Evolutionary conservation across 208 protist species (phyloP).

Genomic region (Lotmaria passim): DNA sequence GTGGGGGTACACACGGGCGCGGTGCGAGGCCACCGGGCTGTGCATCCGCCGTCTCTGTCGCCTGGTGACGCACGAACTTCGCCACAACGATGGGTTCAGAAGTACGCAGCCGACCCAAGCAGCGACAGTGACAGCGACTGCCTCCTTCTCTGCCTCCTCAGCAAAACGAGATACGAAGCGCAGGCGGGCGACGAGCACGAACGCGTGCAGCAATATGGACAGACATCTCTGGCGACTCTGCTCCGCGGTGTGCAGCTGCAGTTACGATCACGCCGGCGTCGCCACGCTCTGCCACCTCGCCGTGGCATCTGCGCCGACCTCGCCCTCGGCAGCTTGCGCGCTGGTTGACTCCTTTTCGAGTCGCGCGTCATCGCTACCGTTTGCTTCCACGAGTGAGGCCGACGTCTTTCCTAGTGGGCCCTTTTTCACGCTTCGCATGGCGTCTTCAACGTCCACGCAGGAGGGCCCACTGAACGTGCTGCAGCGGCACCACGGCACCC

Average conservation of each 20-base stretch:
- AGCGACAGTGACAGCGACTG: not conserved
- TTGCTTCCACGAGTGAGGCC: too few relatives aligned
- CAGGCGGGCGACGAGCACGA: too few relatives aligned
- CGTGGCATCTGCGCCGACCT: not conserved
- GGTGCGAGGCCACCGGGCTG: not conserved
- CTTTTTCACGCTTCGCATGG: not conserved
- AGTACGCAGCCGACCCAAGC: not conserved
- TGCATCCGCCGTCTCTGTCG: not conserved
- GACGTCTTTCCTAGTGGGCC: too few relatives aligned
- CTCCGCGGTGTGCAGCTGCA: not conserved
- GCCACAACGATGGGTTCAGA: not conserved
- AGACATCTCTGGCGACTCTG: not conserved
- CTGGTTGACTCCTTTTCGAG: too few relatives aligned
- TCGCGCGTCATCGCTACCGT: too few relatives aligned
- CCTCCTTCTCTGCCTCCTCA: not conserved
- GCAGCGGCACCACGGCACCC: conserved; percentile 22
- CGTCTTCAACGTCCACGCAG: not conserved
- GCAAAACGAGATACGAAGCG: not conserved
- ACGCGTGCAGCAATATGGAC: not conserved
- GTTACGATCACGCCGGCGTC: conserved; percentile 16
- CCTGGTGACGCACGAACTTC: not conserved
- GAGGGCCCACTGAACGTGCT: conserved; percentile 10
- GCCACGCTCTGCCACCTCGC: conserved; percentile 25
- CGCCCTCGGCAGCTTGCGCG: too few relatives aligned
- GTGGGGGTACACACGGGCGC: too few relatives aligned